Evolutionary conservation across 1,284 basidiomycete genomes (phyloP).

Genomic region (Lentinula novae-zelandiae): DNA sequence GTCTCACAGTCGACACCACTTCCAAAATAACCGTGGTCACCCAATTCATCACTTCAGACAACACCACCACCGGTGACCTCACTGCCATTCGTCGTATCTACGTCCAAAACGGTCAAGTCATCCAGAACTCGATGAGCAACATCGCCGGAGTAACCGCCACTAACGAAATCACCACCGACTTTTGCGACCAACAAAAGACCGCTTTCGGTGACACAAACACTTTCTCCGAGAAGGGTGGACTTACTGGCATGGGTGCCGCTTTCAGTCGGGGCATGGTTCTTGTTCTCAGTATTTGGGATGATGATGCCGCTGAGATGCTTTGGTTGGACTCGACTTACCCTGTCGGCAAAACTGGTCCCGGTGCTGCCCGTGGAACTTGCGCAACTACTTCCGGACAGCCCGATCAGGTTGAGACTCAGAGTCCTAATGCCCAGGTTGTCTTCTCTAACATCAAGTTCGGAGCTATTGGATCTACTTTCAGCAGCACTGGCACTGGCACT

Average conservation of each 20-base stretch:
- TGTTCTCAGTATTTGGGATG: conserved; percentile 54
- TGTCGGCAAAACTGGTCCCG: conserved; percentile 37
- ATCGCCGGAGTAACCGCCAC: conserved; percentile 34
- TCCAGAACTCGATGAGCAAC: conserved; percentile 44
- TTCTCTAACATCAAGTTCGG: conserved; percentile 60
- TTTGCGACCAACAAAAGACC: conserved; percentile 41
- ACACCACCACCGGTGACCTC: conserved; percentile 41
- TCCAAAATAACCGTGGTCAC: conserved; percentile 51
- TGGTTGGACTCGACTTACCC: conserved; percentile 61
- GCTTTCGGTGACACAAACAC: conserved; percentile 39
- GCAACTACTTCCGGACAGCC: conserved; percentile 45
- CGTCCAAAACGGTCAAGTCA: conserved; percentile 49
- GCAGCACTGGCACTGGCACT: conserved; percentile 6
- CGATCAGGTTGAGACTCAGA: conserved; percentile 38
- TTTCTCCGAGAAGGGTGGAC: conserved; percentile 41
- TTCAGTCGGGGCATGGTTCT: conserved; percentile 49
- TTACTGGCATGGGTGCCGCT: conserved; percentile 40
- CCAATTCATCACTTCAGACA: conserved; percentile 48
- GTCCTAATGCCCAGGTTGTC: conserved; percentile 38
- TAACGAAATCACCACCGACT: conserved; percentile 37
- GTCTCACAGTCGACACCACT: conserved; percentile 38
- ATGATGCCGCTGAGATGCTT: conserved; percentile 37
- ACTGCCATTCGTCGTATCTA: conserved; percentile 53
- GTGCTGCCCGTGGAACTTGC: conserved; percentile 52
- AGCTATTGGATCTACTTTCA: conserved; percentile 46